These are phyloP conservation scores for Cytospora piceae DNA, from an alignment of 2,329 filamentous ascomycete genomes.

Conservation along the genomic window DNA sequence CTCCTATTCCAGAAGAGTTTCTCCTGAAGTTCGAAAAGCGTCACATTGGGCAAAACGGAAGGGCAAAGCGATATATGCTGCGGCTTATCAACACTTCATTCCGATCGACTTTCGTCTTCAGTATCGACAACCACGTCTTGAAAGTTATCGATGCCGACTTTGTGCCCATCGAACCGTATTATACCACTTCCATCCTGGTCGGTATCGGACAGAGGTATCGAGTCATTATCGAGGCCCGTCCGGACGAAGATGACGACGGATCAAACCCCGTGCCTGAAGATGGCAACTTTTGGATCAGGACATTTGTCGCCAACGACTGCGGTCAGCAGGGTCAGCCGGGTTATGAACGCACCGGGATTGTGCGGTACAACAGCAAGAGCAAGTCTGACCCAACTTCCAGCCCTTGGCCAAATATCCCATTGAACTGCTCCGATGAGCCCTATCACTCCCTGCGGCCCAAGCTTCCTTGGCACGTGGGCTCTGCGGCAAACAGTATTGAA, in stretches of 20 bases:
- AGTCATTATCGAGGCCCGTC: conserved; percentile 35
- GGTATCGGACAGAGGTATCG: conserved; percentile 49
- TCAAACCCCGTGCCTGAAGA: conserved; percentile 30
- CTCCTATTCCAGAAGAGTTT: conserved; percentile 16
- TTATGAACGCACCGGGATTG: conserved; percentile 34
- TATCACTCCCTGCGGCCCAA: conserved; percentile 36
- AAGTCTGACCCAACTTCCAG: conserved; percentile 29
- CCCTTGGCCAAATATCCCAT: conserved; percentile 30
- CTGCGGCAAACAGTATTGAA: conserved; percentile 23
- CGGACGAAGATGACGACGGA: conserved; percentile 9
- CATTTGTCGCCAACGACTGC: conserved; percentile 16
- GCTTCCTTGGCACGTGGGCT: conserved; percentile 32
- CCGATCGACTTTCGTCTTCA: conserved; percentile 41
- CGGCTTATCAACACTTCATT: conserved; percentile 41
- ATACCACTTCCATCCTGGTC: conserved; percentile 50
- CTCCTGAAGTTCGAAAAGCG: conserved; percentile 16
- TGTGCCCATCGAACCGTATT: conserved; percentile 52
- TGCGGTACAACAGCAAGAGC: conserved; percentile 34
- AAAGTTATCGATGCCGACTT: conserved; percentile 53
- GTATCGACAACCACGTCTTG: conserved; percentile 43
- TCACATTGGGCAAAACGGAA: conserved; percentile 12
- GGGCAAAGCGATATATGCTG: conserved; percentile 41
- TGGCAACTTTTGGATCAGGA: conserved; percentile 36
- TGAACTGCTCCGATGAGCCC: conserved; percentile 38
- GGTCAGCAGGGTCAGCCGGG: not conserved